phyloP scores from a whole-genome alignment of 2,329 filamentous ascomycete species.

The Gnomoniopsis sp. region DNA sequence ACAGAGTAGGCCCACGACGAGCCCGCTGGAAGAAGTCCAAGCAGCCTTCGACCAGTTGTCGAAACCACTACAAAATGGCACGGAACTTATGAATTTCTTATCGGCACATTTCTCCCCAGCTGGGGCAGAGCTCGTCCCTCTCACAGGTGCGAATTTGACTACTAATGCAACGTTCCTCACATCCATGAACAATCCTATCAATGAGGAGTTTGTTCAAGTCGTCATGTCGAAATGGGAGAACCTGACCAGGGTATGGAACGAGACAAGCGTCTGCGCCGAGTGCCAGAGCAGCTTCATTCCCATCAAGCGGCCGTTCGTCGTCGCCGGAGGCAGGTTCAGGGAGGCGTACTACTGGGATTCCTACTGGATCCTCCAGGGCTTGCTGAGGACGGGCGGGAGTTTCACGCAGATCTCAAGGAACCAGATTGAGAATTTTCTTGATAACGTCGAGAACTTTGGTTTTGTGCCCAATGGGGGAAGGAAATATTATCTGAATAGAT shows the following conservation, averaged over 20 bases:
- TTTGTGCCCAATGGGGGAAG: constrained; percentile 68
- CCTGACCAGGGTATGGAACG: constrained; percentile 57
- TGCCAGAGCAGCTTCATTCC: constrained; percentile 66
- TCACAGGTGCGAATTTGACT: constrained; percentile 47
- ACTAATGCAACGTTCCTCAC: constrained; percentile 58
- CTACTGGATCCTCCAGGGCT: constrained; percentile 65
- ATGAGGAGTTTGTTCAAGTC: constrained; percentile 58
- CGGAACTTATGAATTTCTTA: constrained; percentile 60
- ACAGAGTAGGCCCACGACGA: constrained; percentile 51
- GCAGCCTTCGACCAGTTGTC: constrained; percentile 56
- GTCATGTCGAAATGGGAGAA: constrained; percentile 70
- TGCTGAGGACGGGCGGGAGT: constrained; percentile 60
- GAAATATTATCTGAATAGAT: constrained; percentile 65
- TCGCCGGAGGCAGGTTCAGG: constrained; percentile 67
- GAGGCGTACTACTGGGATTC: constrained; percentile 72
- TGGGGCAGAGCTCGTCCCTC: constrained; percentile 57
- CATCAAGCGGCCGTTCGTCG: constrained; percentile 65
- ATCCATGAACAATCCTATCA: constrained; percentile 53
- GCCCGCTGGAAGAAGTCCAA: constrained; percentile 57
- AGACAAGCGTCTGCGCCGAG: constrained; percentile 49
- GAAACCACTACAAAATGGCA: constrained; percentile 61
- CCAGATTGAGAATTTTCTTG: constrained; percentile 68
- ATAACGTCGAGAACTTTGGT: constrained; percentile 61
- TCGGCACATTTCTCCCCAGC: constrained; percentile 60
- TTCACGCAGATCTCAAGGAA: constrained; percentile 63